phyloP scores from a whole-genome alignment of 2,329 filamentous ascomycete species.

The Mariannaea sp. region DNA sequence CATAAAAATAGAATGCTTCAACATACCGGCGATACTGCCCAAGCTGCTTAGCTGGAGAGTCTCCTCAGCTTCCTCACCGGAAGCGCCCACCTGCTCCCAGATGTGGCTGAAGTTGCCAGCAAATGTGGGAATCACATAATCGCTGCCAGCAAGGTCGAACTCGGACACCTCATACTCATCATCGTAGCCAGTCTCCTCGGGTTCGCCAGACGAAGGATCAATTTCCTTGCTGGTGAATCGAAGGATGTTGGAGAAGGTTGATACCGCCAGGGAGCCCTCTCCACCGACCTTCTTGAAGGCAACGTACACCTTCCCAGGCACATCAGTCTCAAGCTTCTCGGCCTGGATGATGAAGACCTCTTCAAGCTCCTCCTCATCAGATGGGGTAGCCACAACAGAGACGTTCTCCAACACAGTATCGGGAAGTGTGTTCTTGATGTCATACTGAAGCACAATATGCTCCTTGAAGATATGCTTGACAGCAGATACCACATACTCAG shows the following conservation, averaged over 20 bases:
- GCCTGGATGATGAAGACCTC: constrained; percentile 95
- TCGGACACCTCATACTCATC: constrained; percentile 98
- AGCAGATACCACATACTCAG: constrained; percentile 91
- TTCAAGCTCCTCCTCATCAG: constrained; percentile 80
- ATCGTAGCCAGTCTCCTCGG: constrained; percentile 90
- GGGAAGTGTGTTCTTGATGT: constrained; percentile 95
- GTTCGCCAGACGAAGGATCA: constrained; percentile 89
- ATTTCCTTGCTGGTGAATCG: constrained; percentile 99
- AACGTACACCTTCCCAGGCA: constrained; percentile 92
- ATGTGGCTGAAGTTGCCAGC: constrained; percentile 94
- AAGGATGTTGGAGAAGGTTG: constrained; percentile 87
- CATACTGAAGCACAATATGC: constrained; percentile 92
- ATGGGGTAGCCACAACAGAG: constrained; percentile 77
- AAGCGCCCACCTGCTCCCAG: constrained; percentile 91
- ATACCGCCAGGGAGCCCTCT: constrained; percentile 75
- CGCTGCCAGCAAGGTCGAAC: constrained; percentile 85
- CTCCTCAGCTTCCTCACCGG: constrained; percentile 88
- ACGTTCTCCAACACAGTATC: constrained; percentile 91
- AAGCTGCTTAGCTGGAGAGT: constrained; percentile 85
- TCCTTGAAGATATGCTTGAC: constrained; percentile 99
- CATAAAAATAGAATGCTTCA: not conserved
- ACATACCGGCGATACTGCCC: constrained; percentile 89
- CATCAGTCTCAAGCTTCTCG: constrained; percentile 78
- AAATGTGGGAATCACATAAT: constrained; percentile 93
- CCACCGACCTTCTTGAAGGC: constrained; percentile 86